phyloP scores from a whole-genome alignment of 176 grass and related monocot species.

The Saccharum spontaneum region DNA sequence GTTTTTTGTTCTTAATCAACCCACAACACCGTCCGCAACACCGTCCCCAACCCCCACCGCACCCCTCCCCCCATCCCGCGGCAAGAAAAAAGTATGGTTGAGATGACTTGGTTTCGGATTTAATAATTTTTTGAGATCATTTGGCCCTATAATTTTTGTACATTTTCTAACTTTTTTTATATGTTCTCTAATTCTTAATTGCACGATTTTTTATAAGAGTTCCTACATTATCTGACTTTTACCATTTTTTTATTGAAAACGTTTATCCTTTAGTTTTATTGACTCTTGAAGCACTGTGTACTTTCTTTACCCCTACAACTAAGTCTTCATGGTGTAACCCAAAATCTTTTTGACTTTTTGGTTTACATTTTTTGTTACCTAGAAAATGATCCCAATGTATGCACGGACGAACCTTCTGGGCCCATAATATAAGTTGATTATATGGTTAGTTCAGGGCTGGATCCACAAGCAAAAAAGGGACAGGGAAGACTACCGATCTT shows the following conservation, averaged over 20 bases:
- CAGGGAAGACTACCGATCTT: background rate
- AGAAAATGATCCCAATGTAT: background rate
- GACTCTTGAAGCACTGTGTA: background rate
- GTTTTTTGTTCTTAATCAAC: background rate
- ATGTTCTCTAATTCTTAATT: background rate
- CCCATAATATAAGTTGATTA: background rate
- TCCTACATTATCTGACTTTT: background rate
- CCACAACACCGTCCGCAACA: no score
- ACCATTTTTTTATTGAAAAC: background rate
- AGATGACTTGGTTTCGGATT: background rate
- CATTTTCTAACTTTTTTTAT: background rate
- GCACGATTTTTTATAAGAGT: background rate
- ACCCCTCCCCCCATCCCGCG: no score
- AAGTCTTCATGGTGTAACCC: background rate
- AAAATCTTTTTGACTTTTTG: background rate
- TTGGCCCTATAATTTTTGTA: background rate
- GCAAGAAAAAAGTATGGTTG: no score
- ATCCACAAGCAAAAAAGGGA: background rate
- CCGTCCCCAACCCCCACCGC: no score
- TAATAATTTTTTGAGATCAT: background rate
- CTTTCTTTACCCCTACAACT: background rate
- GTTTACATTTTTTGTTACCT: background rate
- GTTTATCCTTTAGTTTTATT: background rate
- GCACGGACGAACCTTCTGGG: background rate
- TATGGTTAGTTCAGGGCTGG: background rate